These are phyloP conservation scores for Arthrinium puccinioides DNA, from an alignment of 2,329 filamentous ascomycete genomes.

Conservation along the genomic window DNA sequence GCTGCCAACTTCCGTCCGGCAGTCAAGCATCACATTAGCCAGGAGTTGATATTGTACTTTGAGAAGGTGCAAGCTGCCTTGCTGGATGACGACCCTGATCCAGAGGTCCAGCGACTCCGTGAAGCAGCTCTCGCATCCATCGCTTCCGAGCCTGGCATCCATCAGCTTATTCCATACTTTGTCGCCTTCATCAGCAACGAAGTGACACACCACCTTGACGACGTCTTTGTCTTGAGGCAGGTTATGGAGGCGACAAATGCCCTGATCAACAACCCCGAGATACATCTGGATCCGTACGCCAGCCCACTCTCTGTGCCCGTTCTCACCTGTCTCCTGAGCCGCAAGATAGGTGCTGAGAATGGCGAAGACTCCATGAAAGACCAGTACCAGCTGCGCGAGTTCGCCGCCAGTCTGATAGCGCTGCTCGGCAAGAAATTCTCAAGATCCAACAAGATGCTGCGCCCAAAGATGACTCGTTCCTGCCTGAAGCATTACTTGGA, in stretches of 20 bases:
- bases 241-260: slow-evolving; percentile 89
- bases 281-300: slow-evolving; percentile 62
- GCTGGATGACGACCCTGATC: slow-evolving; percentile 79
- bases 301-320: slow-evolving; percentile 72
- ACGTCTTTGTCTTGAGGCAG: slow-evolving; percentile 79
- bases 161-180: slow-evolving; percentile 94
- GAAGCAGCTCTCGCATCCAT: slow-evolving; percentile 81
- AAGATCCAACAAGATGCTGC: slow-evolving; percentile 71
- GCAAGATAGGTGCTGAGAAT: slow-evolving; percentile 60
- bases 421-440: slow-evolving; percentile 77
- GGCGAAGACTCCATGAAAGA: slow-evolving; percentile 46
- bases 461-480: slow-evolving; percentile 83
- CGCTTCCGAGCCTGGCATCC: slow-evolving; percentile 81
- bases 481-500: slow-evolving; percentile 91
- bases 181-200: slow-evolving; percentile 93
- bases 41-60: slow-evolving; percentile 94
- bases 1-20: slow-evolving; percentile 79
- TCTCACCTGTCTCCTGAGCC: slow-evolving; percentile 82
- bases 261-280: slow-evolving; percentile 72
- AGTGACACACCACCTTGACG: slow-evolving; percentile 87
- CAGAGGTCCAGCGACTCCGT: slow-evolving; percentile 64
- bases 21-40: slow-evolving; percentile 93
- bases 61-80: slow-evolving; percentile 89
- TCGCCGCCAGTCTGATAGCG: slow-evolving; percentile 74
- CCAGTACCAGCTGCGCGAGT: slow-evolving; percentile 76